Evolutionary conservation across 2,329 filamentous ascomycete genomes (phyloP).

Genomic region (Botrytis porri): DNA sequence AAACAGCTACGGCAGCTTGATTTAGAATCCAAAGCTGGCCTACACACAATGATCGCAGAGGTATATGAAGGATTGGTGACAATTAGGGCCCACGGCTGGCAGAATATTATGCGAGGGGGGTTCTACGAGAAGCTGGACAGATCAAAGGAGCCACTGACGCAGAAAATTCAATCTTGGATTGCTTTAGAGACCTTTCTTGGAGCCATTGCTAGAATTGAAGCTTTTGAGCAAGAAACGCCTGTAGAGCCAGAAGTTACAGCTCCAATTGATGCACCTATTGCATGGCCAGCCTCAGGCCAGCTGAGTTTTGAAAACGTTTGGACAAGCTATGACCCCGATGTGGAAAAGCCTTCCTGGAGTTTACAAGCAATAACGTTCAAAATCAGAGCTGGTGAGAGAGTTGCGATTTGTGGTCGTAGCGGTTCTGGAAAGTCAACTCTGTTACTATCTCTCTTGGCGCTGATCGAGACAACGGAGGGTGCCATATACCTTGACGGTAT

Average conservation of each 20-base stretch:
- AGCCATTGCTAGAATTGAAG: constrained; percentile 53
- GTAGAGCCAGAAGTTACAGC: constrained; percentile 24
- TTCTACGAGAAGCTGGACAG: constrained; percentile 49
- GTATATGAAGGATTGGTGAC: constrained; percentile 44
- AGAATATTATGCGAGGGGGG: constrained; percentile 16
- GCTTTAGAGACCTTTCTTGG: constrained; percentile 57
- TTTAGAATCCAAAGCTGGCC: constrained; percentile 42
- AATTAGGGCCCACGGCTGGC: constrained; percentile 39
- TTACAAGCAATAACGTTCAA: constrained; percentile 38
- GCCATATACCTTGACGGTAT: not conserved
- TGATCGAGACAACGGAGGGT: not conserved
- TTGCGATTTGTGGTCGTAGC: constrained; percentile 48
- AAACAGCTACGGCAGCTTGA: constrained; percentile 47
- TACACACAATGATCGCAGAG: constrained; percentile 47
- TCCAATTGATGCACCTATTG: constrained; percentile 19
- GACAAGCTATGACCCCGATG: not conserved
- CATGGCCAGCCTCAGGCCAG: constrained; percentile 31
- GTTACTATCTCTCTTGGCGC: not conserved
- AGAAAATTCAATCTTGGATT: constrained; percentile 47
- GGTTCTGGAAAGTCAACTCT: constrained; percentile 24
- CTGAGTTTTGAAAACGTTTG: constrained; percentile 2
- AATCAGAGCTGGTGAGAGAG: constrained; percentile 51
- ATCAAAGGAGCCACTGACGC: constrained; percentile 45
- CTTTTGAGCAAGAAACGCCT: constrained; percentile 46
- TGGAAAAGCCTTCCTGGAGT: not conserved